A percentile compares a stretch with the other conserved stretches of the same genome.
Conservation (phyloP, 371 early-diverging fungal genomes). For the Mucor racemosus region DNA sequence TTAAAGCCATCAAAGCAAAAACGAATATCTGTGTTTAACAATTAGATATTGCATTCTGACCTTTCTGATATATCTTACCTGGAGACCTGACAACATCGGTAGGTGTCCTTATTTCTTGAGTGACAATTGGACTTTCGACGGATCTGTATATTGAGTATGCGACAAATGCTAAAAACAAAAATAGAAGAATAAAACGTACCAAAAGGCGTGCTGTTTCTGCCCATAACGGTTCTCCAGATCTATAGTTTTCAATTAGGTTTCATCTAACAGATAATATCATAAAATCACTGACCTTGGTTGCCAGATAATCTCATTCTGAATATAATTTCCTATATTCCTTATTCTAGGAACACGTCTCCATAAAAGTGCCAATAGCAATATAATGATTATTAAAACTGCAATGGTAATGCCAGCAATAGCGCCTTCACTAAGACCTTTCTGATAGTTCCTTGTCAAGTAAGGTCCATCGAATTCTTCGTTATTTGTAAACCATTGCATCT, state of each 20-base stretch:
- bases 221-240: constrained; percentile 44
- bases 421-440: constrained; percentile 11
- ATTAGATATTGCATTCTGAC: not conserved
- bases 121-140: constrained; percentile 23
- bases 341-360: constrained; percentile 19
- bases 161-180: constrained; percentile 25
- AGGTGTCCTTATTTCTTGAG: constrained; percentile 16
- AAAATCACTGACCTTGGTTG: constrained; percentile 33
- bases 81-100: constrained; percentile 24
- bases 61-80: no score
- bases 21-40: constrained; percentile 31
- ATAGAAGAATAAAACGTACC: constrained; percentile 20
- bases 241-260: no score
- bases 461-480: not conserved
- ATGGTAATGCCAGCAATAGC: constrained; percentile 26
- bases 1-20: constrained; percentile 40
- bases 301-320: constrained; percentile 39
- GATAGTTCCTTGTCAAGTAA: not conserved
- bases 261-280: no score
- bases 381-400: constrained; percentile 10
- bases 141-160: constrained; percentile 7
- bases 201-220: constrained; percentile 35
- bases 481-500: constrained; percentile 11
- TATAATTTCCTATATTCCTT: constrained; percentile 6
- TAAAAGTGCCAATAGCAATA: constrained; percentile 11